Percentiles rank a stretch among this genome's conserved stretches.
Evolutionary conservation across 768 basidiomycete genomes (phyloP).

Genomic region (Suillus subaureus): DNA sequence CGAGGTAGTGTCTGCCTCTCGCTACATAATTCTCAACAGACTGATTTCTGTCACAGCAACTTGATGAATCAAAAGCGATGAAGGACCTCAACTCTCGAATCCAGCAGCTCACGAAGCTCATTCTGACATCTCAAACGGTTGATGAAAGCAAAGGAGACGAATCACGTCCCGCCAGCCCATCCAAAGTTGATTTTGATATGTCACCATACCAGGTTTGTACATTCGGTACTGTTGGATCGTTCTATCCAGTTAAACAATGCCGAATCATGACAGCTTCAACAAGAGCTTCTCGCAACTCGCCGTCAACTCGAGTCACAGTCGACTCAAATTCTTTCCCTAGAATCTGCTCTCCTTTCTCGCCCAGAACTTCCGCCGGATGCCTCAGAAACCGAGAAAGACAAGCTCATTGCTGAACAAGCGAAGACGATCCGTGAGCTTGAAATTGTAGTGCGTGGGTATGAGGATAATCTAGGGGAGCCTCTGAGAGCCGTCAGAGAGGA

Average conservation of each 20-base stretch:
- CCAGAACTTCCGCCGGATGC: conserved; percentile 68
- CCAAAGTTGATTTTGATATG: conserved; percentile 89
- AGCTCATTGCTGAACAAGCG: conserved; percentile 68
- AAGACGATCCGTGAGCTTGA: conserved; percentile 82
- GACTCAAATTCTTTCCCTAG: conserved; percentile 81
- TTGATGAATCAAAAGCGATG: conserved; percentile 85
- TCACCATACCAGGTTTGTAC: conserved; percentile 73
- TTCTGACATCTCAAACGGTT: conserved; percentile 83
- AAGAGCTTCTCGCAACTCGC: conserved; percentile 81
- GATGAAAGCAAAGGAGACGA: conserved; percentile 69
- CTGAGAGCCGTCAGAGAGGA: conserved; percentile 67
- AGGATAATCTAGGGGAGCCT: conserved; percentile 73
- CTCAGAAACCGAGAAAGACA: conserved; percentile 74
- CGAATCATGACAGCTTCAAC: conserved; percentile 63
- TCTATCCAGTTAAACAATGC: not conserved
- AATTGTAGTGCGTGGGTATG: conserved; percentile 67
- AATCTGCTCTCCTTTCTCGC: conserved; percentile 72
- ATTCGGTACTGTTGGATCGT: not conserved
- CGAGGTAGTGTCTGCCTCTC: conserved; percentile 34
- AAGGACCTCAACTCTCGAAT: conserved; percentile 79
- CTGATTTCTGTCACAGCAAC: conserved; percentile 51
- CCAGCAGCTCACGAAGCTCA: conserved; percentile 81
- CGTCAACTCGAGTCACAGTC: conserved; percentile 80
- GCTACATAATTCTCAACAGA: not conserved
- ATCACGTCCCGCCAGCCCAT: conserved; percentile 78